phyloP scores from a whole-genome alignment of 345 rosid species.

The Angophora floribunda region DNA sequence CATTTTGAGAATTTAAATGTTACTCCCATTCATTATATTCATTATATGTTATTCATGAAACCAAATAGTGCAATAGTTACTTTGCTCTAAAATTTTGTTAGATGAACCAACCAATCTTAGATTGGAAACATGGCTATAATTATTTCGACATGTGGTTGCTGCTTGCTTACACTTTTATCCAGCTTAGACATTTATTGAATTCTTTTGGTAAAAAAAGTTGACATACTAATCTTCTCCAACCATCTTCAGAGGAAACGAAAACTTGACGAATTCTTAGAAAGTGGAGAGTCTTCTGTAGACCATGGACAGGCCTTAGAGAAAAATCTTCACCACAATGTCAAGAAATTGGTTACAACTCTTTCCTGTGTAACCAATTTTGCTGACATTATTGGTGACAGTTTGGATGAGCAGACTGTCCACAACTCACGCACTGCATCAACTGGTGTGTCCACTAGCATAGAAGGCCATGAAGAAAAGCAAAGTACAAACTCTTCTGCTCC shows the following conservation, averaged over 20 bases:
- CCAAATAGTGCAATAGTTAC: not conserved
- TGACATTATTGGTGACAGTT: not conserved
- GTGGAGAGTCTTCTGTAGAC: not conserved
- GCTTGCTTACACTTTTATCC: not conserved
- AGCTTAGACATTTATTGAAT: not conserved
- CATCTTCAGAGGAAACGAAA: slow-evolving; percentile 34
- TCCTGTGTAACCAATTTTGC: not conserved
- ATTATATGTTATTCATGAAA: not conserved
- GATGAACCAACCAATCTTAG: not conserved
- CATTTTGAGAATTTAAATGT: not conserved
- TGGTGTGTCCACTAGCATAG: not conserved
- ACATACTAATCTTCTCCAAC: not conserved
- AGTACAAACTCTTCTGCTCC: not conserved
- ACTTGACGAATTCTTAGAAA: not conserved
- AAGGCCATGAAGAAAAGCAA: not conserved
- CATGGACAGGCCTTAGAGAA: slow-evolving; percentile 3
- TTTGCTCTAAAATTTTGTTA: not conserved
- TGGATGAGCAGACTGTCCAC: not conserved
- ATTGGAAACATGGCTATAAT: not conserved
- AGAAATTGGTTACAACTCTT: slow-evolving; percentile 1
- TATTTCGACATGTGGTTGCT: not conserved
- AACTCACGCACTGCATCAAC: slow-evolving; percentile 1
- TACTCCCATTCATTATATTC: not conserved
- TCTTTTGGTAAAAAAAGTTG: not conserved
- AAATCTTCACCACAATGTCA: slow-evolving; percentile 1